A percentile compares a stretch with the other conserved stretches of the same genome.
Conservation (phyloP, 2,329 filamentous ascomycete species). For the Colletotrichum sp. region DNA sequence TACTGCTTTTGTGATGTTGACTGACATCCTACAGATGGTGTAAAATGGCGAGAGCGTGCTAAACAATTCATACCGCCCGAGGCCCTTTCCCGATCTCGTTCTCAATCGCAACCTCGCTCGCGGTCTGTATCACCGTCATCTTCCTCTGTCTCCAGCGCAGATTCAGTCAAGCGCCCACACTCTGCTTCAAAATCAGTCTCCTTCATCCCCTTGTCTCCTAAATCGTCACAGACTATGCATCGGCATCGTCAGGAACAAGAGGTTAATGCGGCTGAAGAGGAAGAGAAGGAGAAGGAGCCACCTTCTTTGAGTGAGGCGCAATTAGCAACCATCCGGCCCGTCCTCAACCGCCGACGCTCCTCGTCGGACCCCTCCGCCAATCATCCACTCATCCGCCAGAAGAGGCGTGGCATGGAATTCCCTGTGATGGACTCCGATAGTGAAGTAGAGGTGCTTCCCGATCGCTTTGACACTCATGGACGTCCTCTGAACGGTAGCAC, state of each 20-base stretch:
- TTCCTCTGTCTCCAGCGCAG: conserved; percentile 10
- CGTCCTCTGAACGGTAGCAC: conserved; percentile 37
- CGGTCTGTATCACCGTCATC: conserved; percentile 1
- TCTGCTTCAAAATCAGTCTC: conserved; percentile 43
- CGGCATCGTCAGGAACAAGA: conserved; percentile 41
- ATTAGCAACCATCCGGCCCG: conserved; percentile 16
- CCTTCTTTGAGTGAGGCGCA: conserved; percentile 19
- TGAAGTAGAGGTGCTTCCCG: conserved; percentile 48
- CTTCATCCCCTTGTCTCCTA: conserved; percentile 55
- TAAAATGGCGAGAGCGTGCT: conserved; percentile 26
- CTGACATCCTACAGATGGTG: conserved; percentile 28
- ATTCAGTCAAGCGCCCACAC: conserved; percentile 5
- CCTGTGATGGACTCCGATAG: conserved; percentile 32
- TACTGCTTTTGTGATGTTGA: neutral
- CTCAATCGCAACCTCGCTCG: conserved; percentile 3
- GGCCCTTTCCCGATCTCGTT: neutral
- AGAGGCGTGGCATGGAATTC: conserved; percentile 17
- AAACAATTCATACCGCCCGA: conserved; percentile 4
- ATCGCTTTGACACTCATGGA: conserved; percentile 51
- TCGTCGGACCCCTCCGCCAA: conserved; percentile 36
- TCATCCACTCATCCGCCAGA: conserved; percentile 24
- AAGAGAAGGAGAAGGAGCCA: conserved; percentile 4
- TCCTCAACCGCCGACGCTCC: conserved; percentile 27
- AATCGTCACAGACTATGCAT: conserved; percentile 49
- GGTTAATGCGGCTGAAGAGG: conserved; percentile 24